phyloP scores from a whole-genome alignment of 805 yeast genomes.

The Candida berthetii region DNA sequence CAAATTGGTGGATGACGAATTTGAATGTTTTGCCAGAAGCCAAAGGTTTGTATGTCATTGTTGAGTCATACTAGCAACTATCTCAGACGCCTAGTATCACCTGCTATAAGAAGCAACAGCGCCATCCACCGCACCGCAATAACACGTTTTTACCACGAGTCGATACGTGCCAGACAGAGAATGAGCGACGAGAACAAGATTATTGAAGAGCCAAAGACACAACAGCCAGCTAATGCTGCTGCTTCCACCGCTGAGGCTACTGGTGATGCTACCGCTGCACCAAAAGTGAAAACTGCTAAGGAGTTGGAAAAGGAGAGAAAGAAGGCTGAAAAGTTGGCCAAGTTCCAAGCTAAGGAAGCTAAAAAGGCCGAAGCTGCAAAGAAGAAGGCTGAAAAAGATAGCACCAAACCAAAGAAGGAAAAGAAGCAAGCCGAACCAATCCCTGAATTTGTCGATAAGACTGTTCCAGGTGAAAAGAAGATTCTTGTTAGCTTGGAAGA shows the following conservation, averaged over 20 bases:
- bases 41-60: background rate
- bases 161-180: background rate
- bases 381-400: constrained; percentile 29
- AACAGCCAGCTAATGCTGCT: constrained; percentile 5
- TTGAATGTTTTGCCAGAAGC: no score
- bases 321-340: constrained; percentile 82
- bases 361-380: constrained; percentile 58
- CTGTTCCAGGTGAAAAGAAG: constrained; percentile 89
- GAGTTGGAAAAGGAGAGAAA: constrained; percentile 83
- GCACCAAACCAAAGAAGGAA: constrained; percentile 55
- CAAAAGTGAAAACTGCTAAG: constrained; percentile 62
- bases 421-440: constrained; percentile 66
- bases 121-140: background rate
- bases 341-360: constrained; percentile 78
- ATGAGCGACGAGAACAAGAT: constrained; percentile 8
- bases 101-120: background rate
- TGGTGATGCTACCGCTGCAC: constrained; percentile 5
- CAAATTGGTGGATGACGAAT: no score
- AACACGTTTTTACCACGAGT: background rate
- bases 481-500: constrained; percentile 80
- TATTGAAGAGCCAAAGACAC: constrained; percentile 8
- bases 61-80: background rate
- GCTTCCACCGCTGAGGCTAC: constrained; percentile 3
- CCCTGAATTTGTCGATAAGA: constrained; percentile 83
- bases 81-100: background rate